Conservation (phyloP, 2,329 filamentous ascomycete genomes). For the Cercospora janseana region DNA sequence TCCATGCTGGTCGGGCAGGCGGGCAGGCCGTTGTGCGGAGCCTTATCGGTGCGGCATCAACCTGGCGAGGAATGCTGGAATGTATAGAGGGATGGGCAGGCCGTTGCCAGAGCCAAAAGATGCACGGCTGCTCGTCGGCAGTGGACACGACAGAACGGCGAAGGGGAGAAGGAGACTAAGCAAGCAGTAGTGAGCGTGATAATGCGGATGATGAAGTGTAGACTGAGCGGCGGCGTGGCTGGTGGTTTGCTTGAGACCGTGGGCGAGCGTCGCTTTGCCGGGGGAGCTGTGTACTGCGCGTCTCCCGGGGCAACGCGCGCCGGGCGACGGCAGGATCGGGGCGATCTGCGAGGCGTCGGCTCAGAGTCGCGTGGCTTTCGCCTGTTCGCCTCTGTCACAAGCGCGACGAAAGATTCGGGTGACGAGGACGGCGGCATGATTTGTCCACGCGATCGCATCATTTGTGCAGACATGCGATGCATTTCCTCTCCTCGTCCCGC, state of each 20-base stretch:
- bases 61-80: slow-evolving; percentile 7
- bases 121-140: slow-evolving; percentile 5
- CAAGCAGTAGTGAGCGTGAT: slow-evolving; percentile 10
- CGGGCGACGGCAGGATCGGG: neutral
- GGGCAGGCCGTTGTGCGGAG: slow-evolving; percentile 7
- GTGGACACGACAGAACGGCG: neutral
- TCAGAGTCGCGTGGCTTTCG: slow-evolving; percentile 3
- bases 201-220: neutral
- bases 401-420: too few relatives aligned
- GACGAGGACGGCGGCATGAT: neutral
- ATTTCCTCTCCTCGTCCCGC: too few relatives aligned
- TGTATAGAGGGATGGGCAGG: slow-evolving; percentile 4
- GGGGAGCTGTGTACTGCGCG: slow-evolving; percentile 2
- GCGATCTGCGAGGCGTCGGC: neutral
- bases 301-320: slow-evolving; percentile 2
- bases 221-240: slow-evolving; percentile 7
- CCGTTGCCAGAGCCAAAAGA: slow-evolving; percentile 3
- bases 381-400: neutral
- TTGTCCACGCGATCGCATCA: neutral
- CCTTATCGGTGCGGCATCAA: slow-evolving; percentile 14
- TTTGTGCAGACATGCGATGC: neutral
- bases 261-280: neutral
- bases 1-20: slow-evolving; percentile 60
- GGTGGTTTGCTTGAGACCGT: neutral
- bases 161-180: neutral